These are phyloP conservation scores for Circinella umbellata DNA, from an alignment of 371 early-diverging fungal genomes.

Conservation along the genomic window DNA sequence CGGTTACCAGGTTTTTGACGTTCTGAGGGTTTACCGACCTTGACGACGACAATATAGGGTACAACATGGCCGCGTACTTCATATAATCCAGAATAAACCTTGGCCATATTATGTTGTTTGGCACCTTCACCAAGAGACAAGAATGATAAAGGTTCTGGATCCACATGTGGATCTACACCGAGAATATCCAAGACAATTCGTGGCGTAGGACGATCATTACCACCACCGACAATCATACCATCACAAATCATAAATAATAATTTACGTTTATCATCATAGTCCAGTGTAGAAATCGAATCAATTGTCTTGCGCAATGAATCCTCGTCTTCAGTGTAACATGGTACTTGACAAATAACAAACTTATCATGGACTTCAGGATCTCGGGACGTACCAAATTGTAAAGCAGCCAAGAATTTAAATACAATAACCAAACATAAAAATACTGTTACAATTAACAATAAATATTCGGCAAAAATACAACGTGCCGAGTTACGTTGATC, in stretches of 20 bases:
- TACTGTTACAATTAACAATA: conserved; percentile 75
- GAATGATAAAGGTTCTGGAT: conserved; percentile 84
- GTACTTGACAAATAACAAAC: conserved; percentile 85
- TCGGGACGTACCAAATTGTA: conserved; percentile 64
- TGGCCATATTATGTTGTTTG: conserved; percentile 84
- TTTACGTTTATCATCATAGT: conserved; percentile 73
- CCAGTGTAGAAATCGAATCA: conserved; percentile 66
- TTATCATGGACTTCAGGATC: conserved; percentile 81
- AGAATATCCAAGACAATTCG: conserved; percentile 83
- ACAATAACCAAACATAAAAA: conserved; percentile 81
- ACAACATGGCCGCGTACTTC: conserved; percentile 79
- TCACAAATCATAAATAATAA: conserved; percentile 78
- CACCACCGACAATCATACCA: conserved; percentile 86
- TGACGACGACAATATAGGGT: conserved; percentile 80
- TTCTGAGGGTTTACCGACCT: conserved; percentile 76
- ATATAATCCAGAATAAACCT: conserved; percentile 89
- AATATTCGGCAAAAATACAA: conserved; percentile 85
- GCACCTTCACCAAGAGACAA: conserved; percentile 80
- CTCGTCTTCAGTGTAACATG: conserved; percentile 80
- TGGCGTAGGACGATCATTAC: conserved; percentile 90
- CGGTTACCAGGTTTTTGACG: conserved; percentile 82
- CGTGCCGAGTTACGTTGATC: conserved; percentile 77
- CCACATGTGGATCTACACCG: conserved; percentile 73
- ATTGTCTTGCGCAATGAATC: conserved; percentile 69
- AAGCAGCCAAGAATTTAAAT: conserved; percentile 88